Base-by-base conservation (phyloP, 2,329 filamentous ascomycete genomes). In the Domatiomyces globalis region DNA sequence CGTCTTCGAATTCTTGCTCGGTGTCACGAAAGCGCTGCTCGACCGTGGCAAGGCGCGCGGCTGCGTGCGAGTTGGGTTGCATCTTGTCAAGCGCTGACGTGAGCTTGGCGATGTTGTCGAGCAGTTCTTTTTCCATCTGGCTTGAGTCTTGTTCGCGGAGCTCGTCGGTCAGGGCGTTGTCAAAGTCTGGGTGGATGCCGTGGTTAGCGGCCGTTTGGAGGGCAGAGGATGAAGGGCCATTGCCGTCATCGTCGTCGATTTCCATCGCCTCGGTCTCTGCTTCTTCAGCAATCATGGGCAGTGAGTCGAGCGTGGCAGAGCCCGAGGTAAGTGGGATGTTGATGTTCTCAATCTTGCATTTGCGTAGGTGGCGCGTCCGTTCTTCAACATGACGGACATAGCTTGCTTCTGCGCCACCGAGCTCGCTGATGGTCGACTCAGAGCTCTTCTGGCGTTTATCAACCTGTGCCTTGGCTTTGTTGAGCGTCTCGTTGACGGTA, bases 21-120 rank as follows among this genome's bases (percentile, higher is more conserved):
- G 87, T 90, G 53, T 83, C 78, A 57, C 86, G 83, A 20, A 95
- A 81, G 54, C 89, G 83, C 49, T 80, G 78, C 66, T 94, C 85
- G 7, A 94, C 89, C 19, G 81, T 83, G 63, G 92, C 86, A 4
- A 98, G 76, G 48, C 90, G 85, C 64, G 96, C 88, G 68, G 89
- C 87, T 7, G 90, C 92, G 61, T 90, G 87, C 80, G 95, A 94
- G 67, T 98, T 96, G 22, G 92, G 92, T 55, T 92, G 89, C 67
- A 96, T 83, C 69, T 95, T 95, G 64, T 95, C 88, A 18, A 98
- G 79, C 60, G 95, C 86, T 29, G 77, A 73, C 45, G 82, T 81
- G 8, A 98, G 75, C 25, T 77, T 76, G 18, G 77, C 74, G 57
- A 98, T 87, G 62, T 81, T 83, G 50, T 94, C 86, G 49, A 84